Percentiles rank a stretch among this genome's conserved stretches.
These are phyloP conservation scores for Grosmannia huntii DNA, from an alignment of 2,329 filamentous ascomycete species.

Conservation along the genomic window DNA sequence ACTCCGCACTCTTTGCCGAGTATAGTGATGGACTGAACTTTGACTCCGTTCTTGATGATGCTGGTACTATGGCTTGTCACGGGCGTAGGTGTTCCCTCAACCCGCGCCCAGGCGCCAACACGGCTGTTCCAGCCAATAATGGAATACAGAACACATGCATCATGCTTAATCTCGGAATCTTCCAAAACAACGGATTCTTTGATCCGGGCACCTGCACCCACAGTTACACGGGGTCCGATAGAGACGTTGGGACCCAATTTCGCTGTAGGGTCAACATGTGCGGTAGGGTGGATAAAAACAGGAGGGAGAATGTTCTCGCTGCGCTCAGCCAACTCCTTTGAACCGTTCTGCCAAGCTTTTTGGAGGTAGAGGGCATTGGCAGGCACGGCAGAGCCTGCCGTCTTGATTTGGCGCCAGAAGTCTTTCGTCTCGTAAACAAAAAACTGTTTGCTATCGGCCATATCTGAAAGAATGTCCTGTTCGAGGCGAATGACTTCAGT, in stretches of 20 bases:
- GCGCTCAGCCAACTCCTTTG: constrained; percentile 68
- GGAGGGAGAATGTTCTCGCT: constrained; percentile 82
- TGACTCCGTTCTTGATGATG: constrained; percentile 94
- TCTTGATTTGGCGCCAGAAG: constrained; percentile 99
- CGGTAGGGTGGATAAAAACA: constrained; percentile 89
- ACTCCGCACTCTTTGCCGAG: constrained; percentile 92
- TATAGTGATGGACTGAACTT: constrained; percentile 97
- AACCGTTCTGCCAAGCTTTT: constrained; percentile 76
- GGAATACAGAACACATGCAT: constrained; percentile 86
- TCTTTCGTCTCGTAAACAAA: constrained; percentile 98
- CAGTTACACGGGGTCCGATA: constrained; percentile 73
- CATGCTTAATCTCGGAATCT: constrained; percentile 90
- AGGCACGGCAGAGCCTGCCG: constrained; percentile 88
- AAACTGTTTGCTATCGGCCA: constrained; percentile 95
- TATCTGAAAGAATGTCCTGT: constrained; percentile 90
- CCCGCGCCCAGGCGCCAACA: constrained; percentile 93
- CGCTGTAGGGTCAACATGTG: constrained; percentile 81
- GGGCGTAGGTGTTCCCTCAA: constrained; percentile 86
- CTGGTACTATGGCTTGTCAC: constrained; percentile 82
- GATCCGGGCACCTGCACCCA: constrained; percentile 79
- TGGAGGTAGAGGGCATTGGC: constrained; percentile 95
- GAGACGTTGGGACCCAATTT: constrained; percentile 97
- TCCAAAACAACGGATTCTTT: constrained; percentile 96
- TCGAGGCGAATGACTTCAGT: constrained; percentile 87
- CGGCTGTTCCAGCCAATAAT: constrained; percentile 97